Conservation (phyloP, 352 stramenopile genomes). For the Lagenidium sp. region DNA sequence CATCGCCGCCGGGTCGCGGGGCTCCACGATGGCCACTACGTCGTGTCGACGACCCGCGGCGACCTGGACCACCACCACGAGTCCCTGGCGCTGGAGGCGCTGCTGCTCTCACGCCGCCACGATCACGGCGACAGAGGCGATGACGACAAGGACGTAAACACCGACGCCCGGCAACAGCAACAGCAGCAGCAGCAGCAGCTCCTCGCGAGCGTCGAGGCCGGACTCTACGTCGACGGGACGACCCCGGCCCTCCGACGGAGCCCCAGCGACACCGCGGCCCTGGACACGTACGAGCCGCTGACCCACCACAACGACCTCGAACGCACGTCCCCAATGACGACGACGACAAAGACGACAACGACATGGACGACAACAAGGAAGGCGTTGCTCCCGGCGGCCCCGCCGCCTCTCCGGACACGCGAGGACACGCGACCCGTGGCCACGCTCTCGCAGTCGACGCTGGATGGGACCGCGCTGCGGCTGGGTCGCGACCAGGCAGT, state of each 20-base stretch:
- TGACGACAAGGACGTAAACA: not conserved
- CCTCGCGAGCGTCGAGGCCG: not conserved
- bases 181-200: conserved; percentile 1
- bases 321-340: not conserved
- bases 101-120: too few relatives aligned
- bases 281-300: conserved; percentile 6
- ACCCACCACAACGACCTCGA: too few relatives aligned
- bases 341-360: not conserved
- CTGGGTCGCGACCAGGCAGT: not conserved
- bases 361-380: not conserved
- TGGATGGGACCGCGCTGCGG: not conserved
- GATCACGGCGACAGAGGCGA: too few relatives aligned
- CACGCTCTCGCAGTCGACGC: not conserved
- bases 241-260: conserved; percentile 4
- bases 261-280: conserved; percentile 1
- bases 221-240: conserved; percentile 16
- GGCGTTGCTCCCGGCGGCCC: conserved; percentile 5
- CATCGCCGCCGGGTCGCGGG: too few relatives aligned
- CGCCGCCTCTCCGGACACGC: conserved; percentile 4
- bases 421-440: conserved; percentile 6
- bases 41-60: too few relatives aligned
- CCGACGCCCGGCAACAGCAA: not conserved
- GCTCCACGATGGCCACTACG: too few relatives aligned
- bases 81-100: too few relatives aligned
- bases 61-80: too few relatives aligned